Evolutionary conservation across 2,329 filamentous ascomycete species (phyloP).

Genomic region (Pochonia chlamydosporia): DNA sequence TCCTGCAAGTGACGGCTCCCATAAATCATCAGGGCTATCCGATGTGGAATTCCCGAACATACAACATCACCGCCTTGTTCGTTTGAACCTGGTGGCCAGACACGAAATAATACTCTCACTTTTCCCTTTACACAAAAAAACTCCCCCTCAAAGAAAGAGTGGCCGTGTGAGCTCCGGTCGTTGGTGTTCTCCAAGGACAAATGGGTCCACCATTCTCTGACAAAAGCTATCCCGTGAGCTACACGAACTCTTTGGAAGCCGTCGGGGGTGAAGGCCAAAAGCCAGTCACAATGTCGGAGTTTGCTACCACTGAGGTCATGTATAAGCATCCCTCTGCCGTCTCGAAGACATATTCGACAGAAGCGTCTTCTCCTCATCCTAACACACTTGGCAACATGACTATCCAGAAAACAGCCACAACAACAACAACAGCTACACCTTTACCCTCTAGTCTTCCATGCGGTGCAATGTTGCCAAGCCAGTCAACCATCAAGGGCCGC

Average conservation of each 20-base stretch:
- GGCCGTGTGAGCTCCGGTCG: constrained; percentile 4
- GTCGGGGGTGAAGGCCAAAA: constrained; percentile 21
- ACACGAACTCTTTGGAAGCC: constrained; percentile 22
- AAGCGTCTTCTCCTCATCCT: constrained; percentile 13
- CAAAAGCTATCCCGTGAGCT: constrained; percentile 22
- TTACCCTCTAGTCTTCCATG: constrained; percentile 17
- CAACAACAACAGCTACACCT: constrained; percentile 9
- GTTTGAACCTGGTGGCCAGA: neutral
- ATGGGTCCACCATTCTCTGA: constrained; percentile 25
- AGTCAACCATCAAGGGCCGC: constrained; percentile 12
- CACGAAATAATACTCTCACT: neutral
- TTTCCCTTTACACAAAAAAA: neutral
- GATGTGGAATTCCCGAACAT: neutral
- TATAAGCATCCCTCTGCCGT: constrained; percentile 16
- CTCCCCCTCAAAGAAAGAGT: neutral
- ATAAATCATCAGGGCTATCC: neutral
- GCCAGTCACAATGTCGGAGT: constrained; percentile 20
- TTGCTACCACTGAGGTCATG: constrained; percentile 19
- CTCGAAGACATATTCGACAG: constrained; percentile 17
- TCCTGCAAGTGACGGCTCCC: neutral
- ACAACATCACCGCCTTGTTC: neutral
- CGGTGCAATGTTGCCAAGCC: constrained; percentile 4
- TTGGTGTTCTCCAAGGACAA: constrained; percentile 11
- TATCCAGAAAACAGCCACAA: constrained; percentile 9
- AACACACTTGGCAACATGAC: neutral